Evolutionary conservation across 192 early-diverging fungal species (phyloP), one percentile per base, ranked within the genome.

Genomic region (Haplosporangium gracile): DNA sequence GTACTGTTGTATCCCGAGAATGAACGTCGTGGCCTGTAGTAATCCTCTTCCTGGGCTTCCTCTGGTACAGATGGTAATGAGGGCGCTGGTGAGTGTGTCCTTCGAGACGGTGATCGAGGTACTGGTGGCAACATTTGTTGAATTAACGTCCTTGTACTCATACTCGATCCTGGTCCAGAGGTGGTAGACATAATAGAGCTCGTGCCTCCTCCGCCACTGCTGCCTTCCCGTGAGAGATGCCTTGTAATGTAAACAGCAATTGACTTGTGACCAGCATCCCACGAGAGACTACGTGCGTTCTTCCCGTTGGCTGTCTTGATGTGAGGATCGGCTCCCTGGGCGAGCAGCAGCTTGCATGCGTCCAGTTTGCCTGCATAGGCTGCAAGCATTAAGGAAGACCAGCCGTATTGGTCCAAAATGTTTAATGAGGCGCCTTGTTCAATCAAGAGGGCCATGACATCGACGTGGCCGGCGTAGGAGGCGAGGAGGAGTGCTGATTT

Each of bases 341-440:
- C 71, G 2, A 90, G 76, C 15, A 90, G 68, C 43, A 85, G 39
- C 38, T 80, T 81, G 43, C 89, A 90, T 6, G 83, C 78, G 7
- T 88, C 80, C 9, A 53, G 29, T n/a, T 72, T 78, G 70, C 82
- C 82, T 32, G 82, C 74, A 65, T 85, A 90, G 55, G 89, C 86
- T 3, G 89, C 89, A 6, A 90, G 80, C 89, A 90, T 90, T 22
- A 90, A 72, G 3, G 85, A 72, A 2, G 89, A 83, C 89, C 89
- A 90, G 9, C 89, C 89, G 36, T 85, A 88, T 71, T 88, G 80
- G 53, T 90, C 89, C 15, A 82, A 49, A 24, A 68, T 70, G 49
- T 88, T 69, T 0, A 90, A 63, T 4, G 77, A 65, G n/a, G 89
- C 89, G 18, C 86, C 82, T 69, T 85, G 81, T 29, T 70, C 70